Conservation (phyloP, 1,139 yeast genomes). For the Candida freyschussii region DNA sequence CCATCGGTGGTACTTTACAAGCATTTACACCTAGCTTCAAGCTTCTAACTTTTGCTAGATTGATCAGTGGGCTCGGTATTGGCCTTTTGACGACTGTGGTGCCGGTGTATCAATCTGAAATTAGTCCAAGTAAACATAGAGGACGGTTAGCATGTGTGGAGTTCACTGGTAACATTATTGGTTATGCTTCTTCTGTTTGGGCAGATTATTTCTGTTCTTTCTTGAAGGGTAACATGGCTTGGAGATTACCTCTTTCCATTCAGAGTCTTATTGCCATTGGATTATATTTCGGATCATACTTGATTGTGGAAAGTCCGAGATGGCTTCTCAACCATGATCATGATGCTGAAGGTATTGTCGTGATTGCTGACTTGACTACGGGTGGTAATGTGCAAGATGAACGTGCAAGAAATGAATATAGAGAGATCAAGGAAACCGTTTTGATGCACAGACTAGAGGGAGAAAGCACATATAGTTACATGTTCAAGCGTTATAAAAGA, state of each 20-base stretch:
- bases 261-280: slow-evolving; percentile 74
- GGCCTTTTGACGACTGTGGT: slow-evolving; percentile 90
- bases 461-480: slow-evolving; percentile 58
- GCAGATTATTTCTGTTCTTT: slow-evolving; percentile 77
- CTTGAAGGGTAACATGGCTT: slow-evolving; percentile 51
- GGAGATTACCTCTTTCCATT: slow-evolving; percentile 76
- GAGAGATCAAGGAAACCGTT: slow-evolving; percentile 77
- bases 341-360: slow-evolving; percentile 83
- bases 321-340: slow-evolving; percentile 87
- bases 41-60: slow-evolving; percentile 64
- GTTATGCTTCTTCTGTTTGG: slow-evolving; percentile 87
- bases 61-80: slow-evolving; percentile 81
- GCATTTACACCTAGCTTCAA: slow-evolving; percentile 47
- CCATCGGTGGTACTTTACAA: slow-evolving; percentile 77
- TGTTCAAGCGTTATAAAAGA: slow-evolving; percentile 64
- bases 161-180: slow-evolving; percentile 86
- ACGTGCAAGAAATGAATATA: slow-evolving; percentile 63
- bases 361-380: slow-evolving; percentile 75
- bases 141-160: slow-evolving; percentile 90
- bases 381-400: slow-evolving; percentile 52
- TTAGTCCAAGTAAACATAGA: slow-evolving; percentile 82
- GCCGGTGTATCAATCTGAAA: slow-evolving; percentile 92
- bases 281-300: slow-evolving; percentile 64
- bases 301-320: slow-evolving; percentile 84
- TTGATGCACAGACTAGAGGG: slow-evolving; percentile 77